Percentiles rank a stretch among this genome's conserved stretches.
Conservation (phyloP, 768 basidiomycete species). For the Tubosaeta sp. region DNA sequence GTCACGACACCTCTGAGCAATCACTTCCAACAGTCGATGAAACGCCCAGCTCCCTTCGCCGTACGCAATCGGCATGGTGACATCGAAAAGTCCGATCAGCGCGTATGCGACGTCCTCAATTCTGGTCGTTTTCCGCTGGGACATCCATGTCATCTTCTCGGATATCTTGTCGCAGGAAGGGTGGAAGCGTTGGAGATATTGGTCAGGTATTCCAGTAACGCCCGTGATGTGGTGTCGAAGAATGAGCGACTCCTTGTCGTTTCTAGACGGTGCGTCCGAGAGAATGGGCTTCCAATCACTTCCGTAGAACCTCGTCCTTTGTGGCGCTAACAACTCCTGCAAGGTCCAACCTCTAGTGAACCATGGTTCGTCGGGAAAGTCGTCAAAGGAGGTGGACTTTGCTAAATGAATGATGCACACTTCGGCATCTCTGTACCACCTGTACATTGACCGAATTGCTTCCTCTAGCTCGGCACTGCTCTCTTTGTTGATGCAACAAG, state of each 20-base stretch:
- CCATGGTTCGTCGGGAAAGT: conserved; percentile 18
- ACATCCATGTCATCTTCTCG: conserved; percentile 24
- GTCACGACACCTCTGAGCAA: background rate
- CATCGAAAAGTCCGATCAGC: conserved; percentile 22
- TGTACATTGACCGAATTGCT: conserved; percentile 28
- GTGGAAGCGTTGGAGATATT: conserved; percentile 10
- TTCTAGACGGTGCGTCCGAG: background rate
- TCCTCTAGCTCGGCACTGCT: conserved; percentile 30
- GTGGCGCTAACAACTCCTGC: conserved; percentile 14
- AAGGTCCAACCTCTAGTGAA: conserved; percentile 22
- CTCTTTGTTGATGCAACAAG: conserved; percentile 20
- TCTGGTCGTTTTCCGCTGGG: conserved; percentile 21
- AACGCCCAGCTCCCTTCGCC: conserved; percentile 24
- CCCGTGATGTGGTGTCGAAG: conserved; percentile 7
- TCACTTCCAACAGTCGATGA: conserved; percentile 13
- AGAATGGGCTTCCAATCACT: conserved; percentile 16
- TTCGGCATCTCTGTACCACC: conserved; percentile 22
- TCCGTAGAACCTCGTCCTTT: conserved; percentile 16
- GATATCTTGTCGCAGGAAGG: conserved; percentile 10
- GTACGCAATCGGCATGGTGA: conserved; percentile 20
- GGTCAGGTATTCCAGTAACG: conserved; percentile 12
- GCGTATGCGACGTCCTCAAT: conserved; percentile 24
- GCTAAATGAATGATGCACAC: conserved; percentile 24
- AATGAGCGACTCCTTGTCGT: conserved; percentile 9
- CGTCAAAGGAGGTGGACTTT: conserved; percentile 2